These are phyloP conservation scores for Diaporthe sp. DNA, from an alignment of 2,329 filamentous ascomycete species.

Conservation along the genomic window DNA sequence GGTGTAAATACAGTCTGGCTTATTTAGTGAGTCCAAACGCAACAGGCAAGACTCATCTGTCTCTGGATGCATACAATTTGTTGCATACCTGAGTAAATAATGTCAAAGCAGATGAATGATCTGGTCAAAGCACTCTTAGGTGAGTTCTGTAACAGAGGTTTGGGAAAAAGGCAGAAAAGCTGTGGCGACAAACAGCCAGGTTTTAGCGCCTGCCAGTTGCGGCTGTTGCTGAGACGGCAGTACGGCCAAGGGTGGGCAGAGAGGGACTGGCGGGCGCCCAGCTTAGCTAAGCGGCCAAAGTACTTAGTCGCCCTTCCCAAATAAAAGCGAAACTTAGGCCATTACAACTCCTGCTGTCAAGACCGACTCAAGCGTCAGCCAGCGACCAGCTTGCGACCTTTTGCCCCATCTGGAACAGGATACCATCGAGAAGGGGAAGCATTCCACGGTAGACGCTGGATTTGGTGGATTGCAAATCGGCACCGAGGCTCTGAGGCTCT, in stretches of 20 bases:
- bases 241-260: neutral
- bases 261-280: neutral
- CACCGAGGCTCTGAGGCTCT: slow-evolving; percentile 40
- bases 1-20: neutral
- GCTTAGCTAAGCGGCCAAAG: slow-evolving; percentile 35
- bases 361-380: slow-evolving; percentile 34
- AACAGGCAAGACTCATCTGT: neutral
- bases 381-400: slow-evolving; percentile 24
- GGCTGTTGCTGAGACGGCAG: neutral
- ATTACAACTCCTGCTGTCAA: slow-evolving; percentile 36
- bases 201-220: slow-evolving; percentile 30
- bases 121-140: neutral
- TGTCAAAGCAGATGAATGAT: neutral
- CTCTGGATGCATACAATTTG: neutral
- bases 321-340: slow-evolving; percentile 37
- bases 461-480: slow-evolving; percentile 32
- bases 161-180: neutral
- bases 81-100: neutral
- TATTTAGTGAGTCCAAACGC: neutral
- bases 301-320: slow-evolving; percentile 31
- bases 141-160: neutral
- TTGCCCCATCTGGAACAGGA: slow-evolving; percentile 16
- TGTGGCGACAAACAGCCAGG: slow-evolving; percentile 15
- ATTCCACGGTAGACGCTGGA: slow-evolving; percentile 32
- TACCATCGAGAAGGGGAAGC: slow-evolving; percentile 17